These are phyloP conservation scores for Lasiodiplodia sp. DNA, from an alignment of 2,329 filamentous ascomycete species.

Conservation along the genomic window DNA sequence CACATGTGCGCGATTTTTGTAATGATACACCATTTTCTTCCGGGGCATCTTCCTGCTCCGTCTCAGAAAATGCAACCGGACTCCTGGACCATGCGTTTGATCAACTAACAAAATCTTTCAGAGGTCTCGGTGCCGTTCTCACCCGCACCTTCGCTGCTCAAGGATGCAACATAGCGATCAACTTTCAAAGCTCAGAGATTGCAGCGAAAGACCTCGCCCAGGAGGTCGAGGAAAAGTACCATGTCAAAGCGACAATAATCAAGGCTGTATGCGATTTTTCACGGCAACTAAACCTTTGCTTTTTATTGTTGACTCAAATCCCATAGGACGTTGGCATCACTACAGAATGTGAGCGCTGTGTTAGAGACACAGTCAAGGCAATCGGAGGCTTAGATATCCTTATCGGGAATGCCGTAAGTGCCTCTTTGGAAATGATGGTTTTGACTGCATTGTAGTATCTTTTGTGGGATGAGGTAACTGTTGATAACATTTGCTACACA, in stretches of 20 bases:
- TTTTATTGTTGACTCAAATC: background rate
- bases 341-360: conserved; percentile 64
- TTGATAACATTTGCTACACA: conserved; percentile 34
- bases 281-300: background rate
- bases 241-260: conserved; percentile 62
- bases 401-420: conserved; percentile 73
- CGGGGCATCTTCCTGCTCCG: too few species aligned
- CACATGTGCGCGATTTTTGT: background rate
- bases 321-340: conserved; percentile 66
- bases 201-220: conserved; percentile 66
- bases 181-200: conserved; percentile 70
- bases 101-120: conserved; percentile 37
- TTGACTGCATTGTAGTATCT: background rate
- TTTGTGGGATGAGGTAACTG: background rate
- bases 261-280: conserved; percentile 60
- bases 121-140: conserved; percentile 75
- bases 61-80: background rate
- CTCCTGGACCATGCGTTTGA: background rate
- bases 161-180: conserved; percentile 75
- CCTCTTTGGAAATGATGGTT: background rate
- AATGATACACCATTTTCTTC: background rate
- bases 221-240: conserved; percentile 61
- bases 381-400: conserved; percentile 78
- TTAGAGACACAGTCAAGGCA: conserved; percentile 64
- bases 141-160: conserved; percentile 71